These are phyloP conservation scores for Barnettozyma sucrosica DNA, from an alignment of 805 yeast genomes.

Conservation along the genomic window DNA sequence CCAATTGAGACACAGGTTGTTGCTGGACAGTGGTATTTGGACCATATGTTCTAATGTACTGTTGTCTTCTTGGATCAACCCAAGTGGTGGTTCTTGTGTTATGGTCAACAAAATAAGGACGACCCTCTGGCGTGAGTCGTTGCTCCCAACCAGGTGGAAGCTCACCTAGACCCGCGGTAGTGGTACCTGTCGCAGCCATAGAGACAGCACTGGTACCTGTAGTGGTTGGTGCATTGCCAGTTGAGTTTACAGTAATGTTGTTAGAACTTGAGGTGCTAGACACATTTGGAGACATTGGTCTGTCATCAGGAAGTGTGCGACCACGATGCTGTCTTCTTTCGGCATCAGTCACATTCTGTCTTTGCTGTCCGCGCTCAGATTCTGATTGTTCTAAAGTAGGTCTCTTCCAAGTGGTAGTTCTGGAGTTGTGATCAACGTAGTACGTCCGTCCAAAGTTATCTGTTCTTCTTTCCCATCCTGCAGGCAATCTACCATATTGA, in stretches of 20 bases:
- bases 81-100: slow-evolving; percentile 99
- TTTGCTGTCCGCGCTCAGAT: slow-evolving; percentile 50
- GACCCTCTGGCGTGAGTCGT: slow-evolving; percentile 94
- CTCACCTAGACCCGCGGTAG: slow-evolving; percentile 95
- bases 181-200: slow-evolving; percentile 68
- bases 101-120: slow-evolving; percentile 98
- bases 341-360: slow-evolving; percentile 69
- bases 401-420: slow-evolving; percentile 98
- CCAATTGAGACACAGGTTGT: slow-evolving; percentile 95
- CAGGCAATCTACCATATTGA: slow-evolving; percentile 91
- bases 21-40: slow-evolving; percentile 89
- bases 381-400: slow-evolving; percentile 83
- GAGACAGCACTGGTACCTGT: slow-evolving; percentile 57
- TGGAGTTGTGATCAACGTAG: slow-evolving; percentile 95
- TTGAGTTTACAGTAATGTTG: slow-evolving; percentile 43
- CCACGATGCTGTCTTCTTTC: slow-evolving; percentile 89
- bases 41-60: slow-evolving; percentile 92
- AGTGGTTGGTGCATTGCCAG: slow-evolving; percentile 38
- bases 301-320: slow-evolving; percentile 76
- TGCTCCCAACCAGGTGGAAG: slow-evolving; percentile 99
- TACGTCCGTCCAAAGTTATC: slow-evolving; percentile 97
- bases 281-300: slow-evolving; percentile 27
- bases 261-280: slow-evolving; percentile 17
- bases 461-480: slow-evolving; percentile 99
- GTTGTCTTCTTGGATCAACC: slow-evolving; percentile 99